Conservation (phyloP, 108 stramenopile species). For the Cyclotella kingstonii region DNA sequence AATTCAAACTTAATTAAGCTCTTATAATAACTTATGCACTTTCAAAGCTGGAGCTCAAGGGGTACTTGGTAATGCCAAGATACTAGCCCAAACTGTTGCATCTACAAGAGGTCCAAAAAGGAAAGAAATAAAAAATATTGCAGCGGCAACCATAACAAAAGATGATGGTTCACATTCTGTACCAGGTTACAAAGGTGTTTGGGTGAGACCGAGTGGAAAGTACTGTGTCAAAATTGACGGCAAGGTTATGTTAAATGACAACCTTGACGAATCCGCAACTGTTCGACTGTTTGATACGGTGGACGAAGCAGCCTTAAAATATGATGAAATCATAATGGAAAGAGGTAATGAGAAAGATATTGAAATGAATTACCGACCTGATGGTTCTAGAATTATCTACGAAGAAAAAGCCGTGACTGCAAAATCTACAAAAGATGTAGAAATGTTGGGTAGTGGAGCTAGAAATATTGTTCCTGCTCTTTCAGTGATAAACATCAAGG, state of each 20-base stretch:
- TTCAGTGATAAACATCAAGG: slow-evolving; percentile 80
- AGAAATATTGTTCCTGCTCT: slow-evolving; percentile 46
- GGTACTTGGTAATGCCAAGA: slow-evolving; percentile 20
- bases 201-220: slow-evolving; percentile 64
- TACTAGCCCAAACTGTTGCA: slow-evolving; percentile 29
- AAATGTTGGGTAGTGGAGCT: slow-evolving; percentile 15
- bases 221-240: slow-evolving; percentile 75
- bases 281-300: slow-evolving; percentile 55
- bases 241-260: slow-evolving; percentile 16
- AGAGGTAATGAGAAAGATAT: slow-evolving; percentile 19
- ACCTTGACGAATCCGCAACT: slow-evolving; percentile 8
- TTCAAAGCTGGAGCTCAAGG: slow-evolving; percentile 5
- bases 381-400: slow-evolving; percentile 67
- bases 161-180: slow-evolving; percentile 61
- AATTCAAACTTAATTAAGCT: neutral
- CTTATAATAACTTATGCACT: neutral
- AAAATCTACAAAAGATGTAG: slow-evolving; percentile 14
- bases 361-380: slow-evolving; percentile 67
- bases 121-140: slow-evolving; percentile 27
- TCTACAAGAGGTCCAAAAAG: slow-evolving; percentile 52
- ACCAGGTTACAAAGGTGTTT: slow-evolving; percentile 73
- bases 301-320: slow-evolving; percentile 69
- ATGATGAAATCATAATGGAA: slow-evolving; percentile 53
- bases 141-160: slow-evolving; percentile 49
- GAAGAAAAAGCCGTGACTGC: slow-evolving; percentile 38